These are phyloP conservation scores for Jacaranda copaia DNA, from an alignment of 257 asterid species.

Conservation along the genomic window DNA sequence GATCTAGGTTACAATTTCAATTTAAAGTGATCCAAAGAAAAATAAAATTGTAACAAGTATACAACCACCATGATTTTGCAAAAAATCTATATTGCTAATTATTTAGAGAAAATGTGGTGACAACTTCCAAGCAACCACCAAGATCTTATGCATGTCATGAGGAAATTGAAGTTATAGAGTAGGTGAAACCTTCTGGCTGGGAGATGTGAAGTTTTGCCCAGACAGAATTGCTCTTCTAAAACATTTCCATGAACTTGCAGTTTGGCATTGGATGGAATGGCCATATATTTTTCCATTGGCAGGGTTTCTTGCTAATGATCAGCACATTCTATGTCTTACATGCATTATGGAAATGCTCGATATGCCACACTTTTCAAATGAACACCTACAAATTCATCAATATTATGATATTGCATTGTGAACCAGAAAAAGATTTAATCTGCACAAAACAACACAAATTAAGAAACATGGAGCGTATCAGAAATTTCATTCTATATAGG, in stretches of 20 bases:
- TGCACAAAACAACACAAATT: neutral
- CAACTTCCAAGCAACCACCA: conserved; percentile 33
- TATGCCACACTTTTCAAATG: conserved; percentile 34
- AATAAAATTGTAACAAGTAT: neutral
- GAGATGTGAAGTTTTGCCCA: conserved; percentile 43
- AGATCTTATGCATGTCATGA: conserved; percentile 26
- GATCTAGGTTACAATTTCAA: conserved; percentile 10
- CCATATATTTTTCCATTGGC: conserved; percentile 66
- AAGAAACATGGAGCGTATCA: conserved; percentile 7
- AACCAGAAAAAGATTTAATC: neutral
- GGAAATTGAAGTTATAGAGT: conserved; percentile 23
- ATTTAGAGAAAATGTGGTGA: conserved; percentile 25
- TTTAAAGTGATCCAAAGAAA: neutral
- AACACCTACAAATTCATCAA: conserved; percentile 41
- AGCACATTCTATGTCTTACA: conserved; percentile 41
- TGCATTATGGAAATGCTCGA: conserved; percentile 41
- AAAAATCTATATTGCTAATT: neutral
- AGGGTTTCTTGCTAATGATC: conserved; percentile 40
- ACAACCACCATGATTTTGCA: neutral
- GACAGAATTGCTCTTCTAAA: conserved; percentile 40
- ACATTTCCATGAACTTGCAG: conserved; percentile 51
- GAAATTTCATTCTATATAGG: neutral
- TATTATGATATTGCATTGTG: neutral
- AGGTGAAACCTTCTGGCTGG: conserved; percentile 54
- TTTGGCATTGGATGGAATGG: conserved; percentile 54